Evolutionary conservation across 257 asterid species (phyloP), one percentile per base, ranked within the genome.

Genomic region (Verbena officinalis): DNA sequence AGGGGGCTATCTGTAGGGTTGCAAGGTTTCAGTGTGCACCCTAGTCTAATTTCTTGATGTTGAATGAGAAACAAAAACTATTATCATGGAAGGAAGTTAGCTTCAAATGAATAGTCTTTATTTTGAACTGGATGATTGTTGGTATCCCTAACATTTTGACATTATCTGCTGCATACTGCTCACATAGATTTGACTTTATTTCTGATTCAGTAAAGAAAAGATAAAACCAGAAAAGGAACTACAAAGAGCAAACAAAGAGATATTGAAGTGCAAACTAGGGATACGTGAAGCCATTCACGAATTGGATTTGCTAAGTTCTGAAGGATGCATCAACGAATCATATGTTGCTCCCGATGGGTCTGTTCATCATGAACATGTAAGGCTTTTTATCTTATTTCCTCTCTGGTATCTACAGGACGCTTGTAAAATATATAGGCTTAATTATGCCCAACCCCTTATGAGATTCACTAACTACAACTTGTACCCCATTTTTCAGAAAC

Each of bases 261-360:
- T 94, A 80, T 49, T 94, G 71, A 79, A 81, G 59, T 90, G 95
- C 85, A 94, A 94, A 74, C 86, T 94, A 22, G 97, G 97, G 69
- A 90, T 94, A 75, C 95, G 97, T 55, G 99, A 94, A 65, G 97
- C 91, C 59, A 75, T 90, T 80, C 90, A 54, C 71, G 89, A 83
- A 65, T 70, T 94, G 76, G 97, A 94, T 81, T 73, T 77, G 83
- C 95, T 90, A 64, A 76, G 96, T 77, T 90, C 95, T 56, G 84
- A 77, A 64, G 97, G 99, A 40, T 69, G 80, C 64, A 86, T 81
- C 56, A 82, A 67, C 49, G 89, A 81, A 71, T 77, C 92, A 24
- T 88, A 77, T 40, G 79, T 86, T 74, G 89, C 85, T 73, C 84
- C 94, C 30, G 96, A 88, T 84, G 97, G 96, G 76, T 86, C 99